phyloP scores from a whole-genome alignment of 2,329 filamentous ascomycete genomes.

The Boeremia exigua region DNA sequence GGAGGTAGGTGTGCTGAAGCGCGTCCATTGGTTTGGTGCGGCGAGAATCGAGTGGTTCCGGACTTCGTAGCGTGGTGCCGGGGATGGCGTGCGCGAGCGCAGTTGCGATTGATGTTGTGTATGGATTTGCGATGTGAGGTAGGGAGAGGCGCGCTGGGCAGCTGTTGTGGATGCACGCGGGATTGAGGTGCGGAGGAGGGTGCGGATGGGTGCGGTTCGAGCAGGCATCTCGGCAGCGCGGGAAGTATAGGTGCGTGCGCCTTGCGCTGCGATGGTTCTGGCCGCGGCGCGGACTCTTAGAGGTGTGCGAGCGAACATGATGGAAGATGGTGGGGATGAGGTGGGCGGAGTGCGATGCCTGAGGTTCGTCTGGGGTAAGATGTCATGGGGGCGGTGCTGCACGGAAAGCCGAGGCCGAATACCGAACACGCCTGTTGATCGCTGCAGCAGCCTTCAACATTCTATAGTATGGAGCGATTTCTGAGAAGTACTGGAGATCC shows the following conservation, averaged over 20 bases:
- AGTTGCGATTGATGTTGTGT: slow-evolving; percentile 15
- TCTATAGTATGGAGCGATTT: no score
- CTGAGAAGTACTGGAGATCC: no score
- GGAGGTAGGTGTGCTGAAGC: slow-evolving; percentile 38
- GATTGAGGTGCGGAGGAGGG: slow-evolving; percentile 37
- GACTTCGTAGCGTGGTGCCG: slow-evolving; percentile 33
- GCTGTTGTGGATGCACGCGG: slow-evolving; percentile 34
- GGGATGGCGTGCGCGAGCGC: slow-evolving; percentile 31
- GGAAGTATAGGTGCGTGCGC: slow-evolving; percentile 21
- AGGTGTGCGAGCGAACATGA: slow-evolving; percentile 14
- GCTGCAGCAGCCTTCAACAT: background rate
- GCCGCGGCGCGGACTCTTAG: slow-evolving; percentile 4
- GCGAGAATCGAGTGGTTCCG: slow-evolving; percentile 35
- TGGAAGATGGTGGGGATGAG: slow-evolving; percentile 1
- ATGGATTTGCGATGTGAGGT: slow-evolving; percentile 29
- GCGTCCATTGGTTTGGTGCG: slow-evolving; percentile 40
- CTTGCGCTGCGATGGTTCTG: slow-evolving; percentile 14
- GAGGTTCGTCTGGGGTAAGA: slow-evolving; percentile 15
- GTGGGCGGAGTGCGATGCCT: slow-evolving; percentile 7
- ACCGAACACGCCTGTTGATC: background rate
- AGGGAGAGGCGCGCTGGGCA: slow-evolving; percentile 28
- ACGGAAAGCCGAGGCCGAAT: slow-evolving; percentile 1
- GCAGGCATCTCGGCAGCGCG: slow-evolving; percentile 32
- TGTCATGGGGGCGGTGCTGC: slow-evolving; percentile 17
- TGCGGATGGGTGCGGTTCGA: slow-evolving; percentile 32